Conservation (phyloP, 805 yeast species). For the Lachancea waltii region DNA sequence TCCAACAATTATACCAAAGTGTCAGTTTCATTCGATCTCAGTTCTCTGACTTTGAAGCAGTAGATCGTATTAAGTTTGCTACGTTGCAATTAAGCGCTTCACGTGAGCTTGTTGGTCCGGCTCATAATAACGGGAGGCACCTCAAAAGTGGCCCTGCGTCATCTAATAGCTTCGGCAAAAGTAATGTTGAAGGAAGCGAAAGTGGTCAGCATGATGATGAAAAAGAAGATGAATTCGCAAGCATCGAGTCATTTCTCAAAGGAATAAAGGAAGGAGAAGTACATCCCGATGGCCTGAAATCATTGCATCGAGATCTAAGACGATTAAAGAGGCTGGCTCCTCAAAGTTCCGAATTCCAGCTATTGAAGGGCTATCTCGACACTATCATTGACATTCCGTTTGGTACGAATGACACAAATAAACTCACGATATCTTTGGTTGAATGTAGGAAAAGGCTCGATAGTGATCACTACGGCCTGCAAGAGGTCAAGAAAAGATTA, state of each 20-base stretch:
- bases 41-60: slow-evolving; percentile 42
- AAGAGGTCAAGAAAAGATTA: slow-evolving; percentile 65
- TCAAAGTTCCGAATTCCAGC: slow-evolving; percentile 59
- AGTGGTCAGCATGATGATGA: slow-evolving; percentile 30
- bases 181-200: slow-evolving; percentile 2
- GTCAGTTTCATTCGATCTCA: slow-evolving; percentile 40
- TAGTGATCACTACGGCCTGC: slow-evolving; percentile 73
- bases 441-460: slow-evolving; percentile 54
- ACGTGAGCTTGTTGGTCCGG: slow-evolving; percentile 42
- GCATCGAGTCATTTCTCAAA: slow-evolving; percentile 29
- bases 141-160: too few species aligned
- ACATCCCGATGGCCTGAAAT: slow-evolving; percentile 37
- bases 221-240: slow-evolving; percentile 27
- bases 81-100: slow-evolving; percentile 51
- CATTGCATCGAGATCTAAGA: slow-evolving; percentile 45
- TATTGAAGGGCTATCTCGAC: slow-evolving; percentile 56
- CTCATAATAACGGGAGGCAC: too few species aligned
- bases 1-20: slow-evolving; percentile 33
- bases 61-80: slow-evolving; percentile 48
- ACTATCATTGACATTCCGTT: slow-evolving; percentile 60
- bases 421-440: slow-evolving; percentile 39
- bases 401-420: slow-evolving; percentile 31
- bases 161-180: background rate
- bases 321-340: slow-evolving; percentile 46
- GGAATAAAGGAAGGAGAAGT: slow-evolving; percentile 25